Conservation (phyloP, 2,329 filamentous ascomycete species). For the Colletotrichum sojae region DNA sequence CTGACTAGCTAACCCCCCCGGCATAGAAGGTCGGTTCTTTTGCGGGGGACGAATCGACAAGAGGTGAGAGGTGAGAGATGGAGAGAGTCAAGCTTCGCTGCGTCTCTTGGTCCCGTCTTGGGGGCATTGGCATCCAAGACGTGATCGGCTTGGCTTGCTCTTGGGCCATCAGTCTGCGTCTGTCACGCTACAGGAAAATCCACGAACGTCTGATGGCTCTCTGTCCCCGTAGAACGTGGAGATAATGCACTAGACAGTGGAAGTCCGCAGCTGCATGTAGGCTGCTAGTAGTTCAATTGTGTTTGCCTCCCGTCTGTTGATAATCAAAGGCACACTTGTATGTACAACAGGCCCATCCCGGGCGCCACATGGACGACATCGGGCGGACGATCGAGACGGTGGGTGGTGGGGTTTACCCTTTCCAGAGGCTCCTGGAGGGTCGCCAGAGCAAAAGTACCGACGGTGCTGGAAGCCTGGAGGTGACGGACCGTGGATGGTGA, state of each 20-base stretch:
- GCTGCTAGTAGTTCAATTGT: not conserved
- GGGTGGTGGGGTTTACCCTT: conserved; percentile 2
- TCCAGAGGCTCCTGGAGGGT: conserved; percentile 2
- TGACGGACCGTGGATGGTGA: not conserved
- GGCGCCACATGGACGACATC: conserved; percentile 13
- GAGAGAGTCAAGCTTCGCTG: conserved; percentile 1
- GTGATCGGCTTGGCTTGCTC: conserved; percentile 2
- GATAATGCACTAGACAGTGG: too few species aligned
- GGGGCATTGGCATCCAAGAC: not conserved
- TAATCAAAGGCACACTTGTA: too few species aligned
- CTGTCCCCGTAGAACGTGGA: too few species aligned
- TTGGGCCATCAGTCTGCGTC: not conserved
- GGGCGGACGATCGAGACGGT: not conserved
- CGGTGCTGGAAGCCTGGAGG: not conserved
- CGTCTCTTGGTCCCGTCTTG: conserved; percentile 12
- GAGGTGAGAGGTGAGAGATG: too few species aligned
- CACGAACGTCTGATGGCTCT: too few species aligned
- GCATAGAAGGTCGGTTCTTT: not conserved
- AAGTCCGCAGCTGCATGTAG: not conserved
- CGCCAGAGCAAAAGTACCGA: conserved; percentile 9
- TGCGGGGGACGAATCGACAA: not conserved
- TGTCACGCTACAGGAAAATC: too few species aligned
- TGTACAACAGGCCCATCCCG: not conserved
- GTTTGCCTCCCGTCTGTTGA: not conserved
- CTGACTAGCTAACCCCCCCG: not conserved